Conservation (phyloP, 768 basidiomycete species). For the Psilocybe sp. region DNA sequence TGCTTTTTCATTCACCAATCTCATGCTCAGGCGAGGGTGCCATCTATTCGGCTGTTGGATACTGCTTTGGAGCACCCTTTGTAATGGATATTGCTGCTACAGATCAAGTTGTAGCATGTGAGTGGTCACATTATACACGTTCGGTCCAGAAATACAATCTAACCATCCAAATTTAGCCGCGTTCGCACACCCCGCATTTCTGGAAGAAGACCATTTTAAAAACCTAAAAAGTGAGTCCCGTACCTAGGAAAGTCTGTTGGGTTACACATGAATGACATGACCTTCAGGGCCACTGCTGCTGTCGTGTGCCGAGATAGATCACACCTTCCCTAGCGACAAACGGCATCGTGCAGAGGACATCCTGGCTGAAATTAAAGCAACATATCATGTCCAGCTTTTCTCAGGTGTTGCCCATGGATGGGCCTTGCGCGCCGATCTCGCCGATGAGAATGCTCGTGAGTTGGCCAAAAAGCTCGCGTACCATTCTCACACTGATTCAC, state of each 20-base stretch:
- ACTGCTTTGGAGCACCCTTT: constrained; percentile 58
- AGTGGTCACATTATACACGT: background rate
- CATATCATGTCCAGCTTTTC: constrained; percentile 59
- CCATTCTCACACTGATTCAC: background rate
- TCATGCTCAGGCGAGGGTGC: constrained; percentile 23
- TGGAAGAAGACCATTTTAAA: constrained; percentile 46
- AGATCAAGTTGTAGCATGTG: constrained; percentile 48
- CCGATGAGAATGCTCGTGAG: constrained; percentile 37
- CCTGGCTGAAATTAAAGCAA: constrained; percentile 44
- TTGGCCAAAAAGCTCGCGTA: constrained; percentile 1
- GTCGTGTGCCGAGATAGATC: constrained; percentile 56
- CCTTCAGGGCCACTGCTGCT: constrained; percentile 48
- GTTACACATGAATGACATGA: background rate
- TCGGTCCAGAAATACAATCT: background rate
- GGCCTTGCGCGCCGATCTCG: constrained; percentile 42
- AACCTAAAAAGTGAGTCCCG: constrained; percentile 38
- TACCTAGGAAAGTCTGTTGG: background rate
- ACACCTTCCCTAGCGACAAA: constrained; percentile 47
- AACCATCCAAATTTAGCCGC: constrained; percentile 34
- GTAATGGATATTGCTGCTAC: constrained; percentile 43
- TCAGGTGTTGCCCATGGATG: constrained; percentile 49
- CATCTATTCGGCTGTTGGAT: constrained; percentile 46
- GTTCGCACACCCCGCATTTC: constrained; percentile 52
- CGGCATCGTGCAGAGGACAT: constrained; percentile 58
- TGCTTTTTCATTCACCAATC: background rate